phyloP scores from a whole-genome alignment of 129 eudicot genomes.

The Artemisia tridentata region DNA sequence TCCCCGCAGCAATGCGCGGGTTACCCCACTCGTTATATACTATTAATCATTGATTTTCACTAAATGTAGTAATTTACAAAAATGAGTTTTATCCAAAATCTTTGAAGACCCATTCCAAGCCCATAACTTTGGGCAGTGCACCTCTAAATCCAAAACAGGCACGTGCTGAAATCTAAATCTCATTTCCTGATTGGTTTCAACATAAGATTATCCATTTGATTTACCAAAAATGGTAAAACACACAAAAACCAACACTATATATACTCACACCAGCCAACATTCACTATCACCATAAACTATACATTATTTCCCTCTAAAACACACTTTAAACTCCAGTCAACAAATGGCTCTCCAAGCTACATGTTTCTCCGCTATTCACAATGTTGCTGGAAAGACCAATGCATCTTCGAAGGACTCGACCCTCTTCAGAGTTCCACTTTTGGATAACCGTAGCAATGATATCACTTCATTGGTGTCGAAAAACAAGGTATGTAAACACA shows the following conservation, averaged over 20 bases:
- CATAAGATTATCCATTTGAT: conserved; percentile 51
- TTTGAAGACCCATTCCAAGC: conserved; percentile 29
- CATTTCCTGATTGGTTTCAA: conserved; percentile 50
- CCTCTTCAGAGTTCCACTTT: conserved; percentile 50
- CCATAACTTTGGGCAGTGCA: conserved; percentile 38
- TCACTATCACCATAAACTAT: conserved; percentile 11
- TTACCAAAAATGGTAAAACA: conserved; percentile 17
- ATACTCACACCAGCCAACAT: conserved; percentile 11
- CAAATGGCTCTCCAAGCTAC: conserved; percentile 77
- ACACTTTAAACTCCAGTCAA: not conserved
- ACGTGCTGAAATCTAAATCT: conserved; percentile 42
- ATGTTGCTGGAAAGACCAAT: conserved; percentile 39
- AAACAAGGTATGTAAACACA: conserved; percentile 39
- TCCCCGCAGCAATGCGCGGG: no score
- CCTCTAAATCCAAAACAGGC: conserved; percentile 25
- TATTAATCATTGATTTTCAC: no score
- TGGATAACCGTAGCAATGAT: conserved; percentile 38
- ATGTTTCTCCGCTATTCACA: conserved; percentile 49
- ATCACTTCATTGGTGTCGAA: conserved; percentile 36
- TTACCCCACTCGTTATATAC: no score
- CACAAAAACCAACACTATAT: not conserved
- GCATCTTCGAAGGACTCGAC: conserved; percentile 49
- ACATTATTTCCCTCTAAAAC: conserved; percentile 1
- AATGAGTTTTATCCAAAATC: conserved; percentile 8
- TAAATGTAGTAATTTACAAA: no score